A percentile compares a stretch with the other conserved stretches of the same genome.
These are phyloP conservation scores for Perkinsus chesapeaki DNA, from an alignment of 169 alveolate genomes.

Conservation along the genomic window DNA sequence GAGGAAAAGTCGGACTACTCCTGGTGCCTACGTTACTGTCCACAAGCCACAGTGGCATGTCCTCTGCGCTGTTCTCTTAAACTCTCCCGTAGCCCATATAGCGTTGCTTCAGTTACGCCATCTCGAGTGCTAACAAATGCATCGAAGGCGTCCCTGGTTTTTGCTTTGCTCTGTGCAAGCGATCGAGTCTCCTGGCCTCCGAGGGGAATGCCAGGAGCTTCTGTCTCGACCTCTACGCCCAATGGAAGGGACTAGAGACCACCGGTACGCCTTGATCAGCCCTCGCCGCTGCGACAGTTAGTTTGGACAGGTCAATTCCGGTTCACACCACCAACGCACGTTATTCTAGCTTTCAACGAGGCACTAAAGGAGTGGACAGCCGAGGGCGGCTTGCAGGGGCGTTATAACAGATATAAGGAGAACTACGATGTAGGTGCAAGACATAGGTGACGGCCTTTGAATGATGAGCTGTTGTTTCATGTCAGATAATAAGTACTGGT, in stretches of 20 bases:
- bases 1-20: too few species aligned
- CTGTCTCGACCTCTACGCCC: conserved; percentile 46
- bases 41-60: too few species aligned
- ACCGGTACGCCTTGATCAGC: not conserved
- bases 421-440: conserved; percentile 18
- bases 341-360: conserved; percentile 32
- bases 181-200: conserved; percentile 21
- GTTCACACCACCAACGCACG: conserved; percentile 61
- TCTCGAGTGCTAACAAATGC: conserved; percentile 43
- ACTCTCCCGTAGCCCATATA: too few species aligned
- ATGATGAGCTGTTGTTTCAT: not conserved
- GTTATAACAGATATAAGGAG: conserved; percentile 36
- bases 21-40: too few species aligned
- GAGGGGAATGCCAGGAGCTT: conserved; percentile 31
- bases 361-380: conserved; percentile 44
- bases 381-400: conserved; percentile 41
- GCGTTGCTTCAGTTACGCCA: not conserved
- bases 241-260: conserved; percentile 29
- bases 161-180: conserved; percentile 40
- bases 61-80: too few species aligned
- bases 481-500: conserved; percentile 13
- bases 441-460: not conserved
- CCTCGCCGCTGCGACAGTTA: not conserved
- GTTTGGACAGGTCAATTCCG: conserved; percentile 36
- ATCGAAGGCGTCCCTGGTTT: conserved; percentile 54